phyloP scores from a whole-genome alignment of 306 rosid species.

The Begonia masoniana region DNA sequence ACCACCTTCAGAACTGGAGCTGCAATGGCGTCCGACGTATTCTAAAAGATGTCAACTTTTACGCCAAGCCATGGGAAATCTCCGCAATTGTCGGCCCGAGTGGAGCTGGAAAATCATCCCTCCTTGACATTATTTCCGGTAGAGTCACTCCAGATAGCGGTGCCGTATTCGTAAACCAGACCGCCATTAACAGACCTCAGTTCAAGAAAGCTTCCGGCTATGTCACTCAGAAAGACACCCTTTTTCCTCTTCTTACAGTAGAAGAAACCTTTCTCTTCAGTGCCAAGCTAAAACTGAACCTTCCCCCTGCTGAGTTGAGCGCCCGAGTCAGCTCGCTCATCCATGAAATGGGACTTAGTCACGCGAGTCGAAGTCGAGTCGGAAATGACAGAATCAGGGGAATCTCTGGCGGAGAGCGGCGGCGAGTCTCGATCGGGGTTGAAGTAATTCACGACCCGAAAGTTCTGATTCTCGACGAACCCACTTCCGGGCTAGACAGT shows the following conservation, averaged over 20 bases:
- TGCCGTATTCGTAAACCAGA: constrained; percentile 47
- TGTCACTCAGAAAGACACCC: constrained; percentile 74
- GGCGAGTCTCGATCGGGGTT: constrained; percentile 86
- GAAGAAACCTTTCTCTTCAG: constrained; percentile 85
- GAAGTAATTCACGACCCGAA: constrained; percentile 87
- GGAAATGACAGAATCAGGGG: constrained; percentile 80
- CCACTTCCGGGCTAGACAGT: constrained; percentile 96
- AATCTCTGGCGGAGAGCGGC: constrained; percentile 84
- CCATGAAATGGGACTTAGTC: constrained; percentile 62
- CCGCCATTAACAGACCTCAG: constrained; percentile 36
- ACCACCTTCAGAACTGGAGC: not conserved
- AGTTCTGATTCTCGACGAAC: constrained; percentile 79
- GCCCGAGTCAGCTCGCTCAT: constrained; percentile 57
- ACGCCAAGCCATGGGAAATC: constrained; percentile 67
- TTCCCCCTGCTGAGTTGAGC: constrained; percentile 28
- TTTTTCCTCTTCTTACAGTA: constrained; percentile 75
- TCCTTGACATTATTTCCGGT: constrained; percentile 81
- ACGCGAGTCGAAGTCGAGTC: constrained; percentile 50
- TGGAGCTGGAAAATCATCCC: constrained; percentile 87
- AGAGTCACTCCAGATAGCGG: constrained; percentile 46
- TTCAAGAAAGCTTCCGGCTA: constrained; percentile 76
- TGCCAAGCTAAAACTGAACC: constrained; percentile 46
- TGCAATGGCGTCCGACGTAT: constrained; percentile 36
- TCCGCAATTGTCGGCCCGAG: constrained; percentile 92
- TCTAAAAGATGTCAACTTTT: constrained; percentile 44